Base-by-base conservation (phyloP, 345 rosid species). In the Populus deltoides region DNA sequence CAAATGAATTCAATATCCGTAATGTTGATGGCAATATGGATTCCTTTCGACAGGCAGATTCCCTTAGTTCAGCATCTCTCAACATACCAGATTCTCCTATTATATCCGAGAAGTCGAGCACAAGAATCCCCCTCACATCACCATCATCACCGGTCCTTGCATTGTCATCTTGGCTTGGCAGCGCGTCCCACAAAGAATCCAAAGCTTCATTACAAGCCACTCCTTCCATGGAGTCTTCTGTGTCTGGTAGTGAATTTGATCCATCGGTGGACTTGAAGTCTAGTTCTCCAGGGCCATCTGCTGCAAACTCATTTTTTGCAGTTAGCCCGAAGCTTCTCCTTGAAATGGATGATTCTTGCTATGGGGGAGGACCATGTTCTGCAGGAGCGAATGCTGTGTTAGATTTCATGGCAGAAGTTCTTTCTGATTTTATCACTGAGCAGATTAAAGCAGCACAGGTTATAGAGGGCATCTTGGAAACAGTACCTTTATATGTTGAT, bases 321-420 rank as follows among this genome's bases (percentile, higher is more conserved):
- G 90, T 96, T 51, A 90, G 84, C 76, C 84, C 94, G 70, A 90
- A 89, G 78, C 83, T 92, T 77, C 97, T 96, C 43, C 88, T 92
- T 36, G 97, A 94, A 86, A 83, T 87, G 66, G 98, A 96, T 89
- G 98, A 96, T 85, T 87, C 91, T 81, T 97, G 99, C 73, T 96
- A 91, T 77, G 99, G 98, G 59, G 98, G 99, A 15, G 99, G 99
- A 79, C 98, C 98, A 71, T 96, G 99, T 86, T 94, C 97, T 85
- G 98, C 98, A 57, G 99, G 94, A 80, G 98, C 98, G 51, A 92
- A 97, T 85, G 98, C 98, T 57, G 84, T 91, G 79, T 85, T 96
- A 82, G 99, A 96, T 89, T 96, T 96, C 83, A 82, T 94, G 86
- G 98, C 97, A 31, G 99, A 96, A 89, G 97, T 91, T 85, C 94